Conservation (phyloP, 306 rosid species). For the Begonia loranthoides region DNA sequence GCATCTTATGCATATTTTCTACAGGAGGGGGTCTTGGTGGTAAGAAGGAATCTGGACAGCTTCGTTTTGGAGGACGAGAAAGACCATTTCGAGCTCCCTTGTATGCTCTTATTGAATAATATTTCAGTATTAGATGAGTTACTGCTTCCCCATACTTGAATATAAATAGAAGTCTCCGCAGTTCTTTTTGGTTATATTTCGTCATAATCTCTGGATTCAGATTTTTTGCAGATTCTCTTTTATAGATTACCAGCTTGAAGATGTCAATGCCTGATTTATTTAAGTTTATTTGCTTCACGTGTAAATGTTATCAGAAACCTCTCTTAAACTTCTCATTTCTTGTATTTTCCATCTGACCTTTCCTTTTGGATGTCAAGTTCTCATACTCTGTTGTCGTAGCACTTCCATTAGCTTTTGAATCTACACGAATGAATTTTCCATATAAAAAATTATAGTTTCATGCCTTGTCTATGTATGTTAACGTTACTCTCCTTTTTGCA, state of each 20-base stretch:
- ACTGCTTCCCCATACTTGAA: neutral
- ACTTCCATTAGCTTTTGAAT: no score
- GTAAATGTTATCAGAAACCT: no score
- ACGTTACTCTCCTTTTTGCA: neutral
- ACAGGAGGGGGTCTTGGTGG: constrained; percentile 95
- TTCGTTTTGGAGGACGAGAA: constrained; percentile 95
- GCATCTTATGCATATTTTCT: constrained; percentile 8
- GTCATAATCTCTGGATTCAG: neutral
- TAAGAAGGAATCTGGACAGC: constrained; percentile 93
- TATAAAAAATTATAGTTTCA: neutral
- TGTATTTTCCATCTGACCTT: no score
- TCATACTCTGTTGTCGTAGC: neutral
- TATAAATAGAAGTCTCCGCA: neutral
- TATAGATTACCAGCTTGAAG: neutral
- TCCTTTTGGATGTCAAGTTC: neutral
- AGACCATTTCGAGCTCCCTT: constrained; percentile 90
- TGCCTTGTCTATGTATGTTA: neutral
- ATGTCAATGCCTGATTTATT: neutral
- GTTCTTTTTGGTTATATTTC: neutral
- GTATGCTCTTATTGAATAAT: constrained; percentile 23
- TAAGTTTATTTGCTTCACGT: no score
- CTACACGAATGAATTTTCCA: neutral
- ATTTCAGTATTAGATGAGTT: constrained; percentile 4
- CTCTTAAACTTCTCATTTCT: no score
- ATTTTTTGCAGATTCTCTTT: neutral